Conservation (phyloP, 352 stramenopile species). For the Discostella stelligera region DNA sequence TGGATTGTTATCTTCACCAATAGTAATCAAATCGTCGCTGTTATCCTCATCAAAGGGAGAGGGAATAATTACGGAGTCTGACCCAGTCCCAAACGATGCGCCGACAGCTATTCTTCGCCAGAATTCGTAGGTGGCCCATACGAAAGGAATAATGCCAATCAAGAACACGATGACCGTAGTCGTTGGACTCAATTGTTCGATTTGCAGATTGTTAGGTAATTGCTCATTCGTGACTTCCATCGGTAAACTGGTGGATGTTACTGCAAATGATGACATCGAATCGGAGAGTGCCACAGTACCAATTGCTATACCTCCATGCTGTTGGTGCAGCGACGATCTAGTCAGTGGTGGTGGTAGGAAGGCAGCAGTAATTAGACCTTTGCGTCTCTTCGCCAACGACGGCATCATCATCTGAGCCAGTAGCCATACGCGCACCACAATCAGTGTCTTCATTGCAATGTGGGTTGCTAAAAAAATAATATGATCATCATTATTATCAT, state of each 20-base stretch:
- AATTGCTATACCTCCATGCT: not conserved
- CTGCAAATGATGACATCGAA: not conserved
- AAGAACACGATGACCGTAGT: conserved; percentile 66
- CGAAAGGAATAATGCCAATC: conserved; percentile 74
- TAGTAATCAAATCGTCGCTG: conserved; percentile 38
- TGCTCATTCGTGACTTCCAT: conserved; percentile 1
- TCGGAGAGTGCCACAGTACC: not conserved
- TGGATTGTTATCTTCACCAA: conserved; percentile 66
- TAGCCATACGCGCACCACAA: no score
- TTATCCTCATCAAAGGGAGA: conserved; percentile 24
- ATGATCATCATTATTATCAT: no score
- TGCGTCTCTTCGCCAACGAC: no score
- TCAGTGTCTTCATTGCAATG: no score
- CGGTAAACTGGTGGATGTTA: not conserved
- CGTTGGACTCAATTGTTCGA: conserved; percentile 38
- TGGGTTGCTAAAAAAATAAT: not conserved
- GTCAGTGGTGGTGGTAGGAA: not conserved
- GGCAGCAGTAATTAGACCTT: not conserved
- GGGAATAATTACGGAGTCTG: conserved; percentile 66
- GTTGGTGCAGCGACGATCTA: not conserved
- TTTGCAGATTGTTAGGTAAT: conserved; percentile 12
- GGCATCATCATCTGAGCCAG: no score
- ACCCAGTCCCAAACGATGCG: conserved; percentile 73
- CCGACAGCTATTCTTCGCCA: conserved; percentile 81
- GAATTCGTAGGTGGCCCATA: conserved; percentile 79